A percentile compares a stretch with the other conserved stretches of the same genome.
These are phyloP conservation scores for Ensete glaucum DNA, from an alignment of 176 grass and related monocot genomes.

Conservation along the genomic window DNA sequence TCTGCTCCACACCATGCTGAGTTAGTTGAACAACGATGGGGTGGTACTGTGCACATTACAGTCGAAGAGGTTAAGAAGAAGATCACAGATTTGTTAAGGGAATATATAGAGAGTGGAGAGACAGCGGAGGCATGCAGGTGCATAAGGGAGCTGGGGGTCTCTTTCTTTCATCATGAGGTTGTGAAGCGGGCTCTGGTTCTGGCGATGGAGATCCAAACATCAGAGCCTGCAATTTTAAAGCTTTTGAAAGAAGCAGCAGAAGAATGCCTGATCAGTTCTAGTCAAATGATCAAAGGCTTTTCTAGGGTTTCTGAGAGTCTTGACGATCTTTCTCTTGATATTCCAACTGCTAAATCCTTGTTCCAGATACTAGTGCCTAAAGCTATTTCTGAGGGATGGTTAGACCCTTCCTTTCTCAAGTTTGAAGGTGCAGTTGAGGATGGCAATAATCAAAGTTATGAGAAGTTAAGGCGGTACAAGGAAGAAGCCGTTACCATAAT, in stretches of 20 bases:
- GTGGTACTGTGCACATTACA: constrained; percentile 27
- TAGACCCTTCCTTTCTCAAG: neutral
- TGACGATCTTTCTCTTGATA: too few relatives aligned
- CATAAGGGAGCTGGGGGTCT: too few relatives aligned
- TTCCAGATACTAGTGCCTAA: constrained; percentile 31
- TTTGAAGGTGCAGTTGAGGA: constrained; percentile 35
- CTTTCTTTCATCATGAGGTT: too few relatives aligned
- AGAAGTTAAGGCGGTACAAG: constrained; percentile 73
- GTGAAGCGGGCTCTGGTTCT: constrained; percentile 27
- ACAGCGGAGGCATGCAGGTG: too few relatives aligned
- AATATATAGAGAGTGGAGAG: too few relatives aligned
- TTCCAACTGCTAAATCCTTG: too few relatives aligned
- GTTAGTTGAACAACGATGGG: constrained; percentile 70
- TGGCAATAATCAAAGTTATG: constrained; percentile 37
- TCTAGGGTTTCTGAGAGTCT: constrained; percentile 57
- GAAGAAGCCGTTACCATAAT: constrained; percentile 73
- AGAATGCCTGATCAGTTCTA: constrained; percentile 33
- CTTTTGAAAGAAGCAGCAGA: constrained; percentile 67
- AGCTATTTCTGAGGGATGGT: constrained; percentile 65
- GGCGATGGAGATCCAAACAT: constrained; percentile 69
- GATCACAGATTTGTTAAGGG: too few relatives aligned
- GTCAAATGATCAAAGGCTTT: constrained; percentile 82
- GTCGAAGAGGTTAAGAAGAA: too few relatives aligned
- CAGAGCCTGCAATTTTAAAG: constrained; percentile 50
- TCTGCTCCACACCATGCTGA: constrained; percentile 88